Percentiles rank a stretch among this genome's conserved stretches.
Conservation (phyloP, 2,329 filamentous ascomycete species). For the Talaromyces atroroseus region DNA sequence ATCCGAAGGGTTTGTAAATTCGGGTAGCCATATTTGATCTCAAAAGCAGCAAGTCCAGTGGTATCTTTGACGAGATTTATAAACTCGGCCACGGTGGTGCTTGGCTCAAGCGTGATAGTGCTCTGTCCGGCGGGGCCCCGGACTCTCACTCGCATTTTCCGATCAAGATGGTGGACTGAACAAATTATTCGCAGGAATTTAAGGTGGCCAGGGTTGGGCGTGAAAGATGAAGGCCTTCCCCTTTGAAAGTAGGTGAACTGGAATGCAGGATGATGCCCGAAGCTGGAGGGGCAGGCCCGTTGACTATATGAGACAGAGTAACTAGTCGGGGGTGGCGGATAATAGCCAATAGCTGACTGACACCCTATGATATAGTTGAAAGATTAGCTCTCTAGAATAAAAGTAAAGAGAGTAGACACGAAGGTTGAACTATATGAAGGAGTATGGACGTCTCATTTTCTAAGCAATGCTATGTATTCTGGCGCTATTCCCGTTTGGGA, state of each 20-base stretch:
- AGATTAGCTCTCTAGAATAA: too few relatives aligned
- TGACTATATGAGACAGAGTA: not conserved
- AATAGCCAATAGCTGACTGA: not conserved
- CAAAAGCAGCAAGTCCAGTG: constrained; percentile 62
- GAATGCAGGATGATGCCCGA: not conserved
- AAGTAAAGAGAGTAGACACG: not conserved
- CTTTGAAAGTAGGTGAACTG: not conserved
- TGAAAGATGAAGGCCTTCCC: not conserved
- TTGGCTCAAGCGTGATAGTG: constrained; percentile 62
- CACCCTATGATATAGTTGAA: not conserved
- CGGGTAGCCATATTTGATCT: constrained; percentile 81
- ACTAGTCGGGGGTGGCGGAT: not conserved
- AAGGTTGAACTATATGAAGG: not conserved
- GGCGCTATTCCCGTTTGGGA: constrained; percentile 7
- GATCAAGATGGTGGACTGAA: not conserved
- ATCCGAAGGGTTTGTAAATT: constrained; percentile 61
- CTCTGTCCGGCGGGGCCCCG: constrained; percentile 69
- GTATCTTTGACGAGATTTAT: constrained; percentile 46
- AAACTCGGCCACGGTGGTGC: constrained; percentile 49
- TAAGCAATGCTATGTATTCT: not conserved
- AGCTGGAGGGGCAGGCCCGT: constrained; percentile 7
- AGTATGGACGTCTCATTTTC: not conserved
- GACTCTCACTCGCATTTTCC: constrained; percentile 66
- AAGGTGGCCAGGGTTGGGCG: not conserved
- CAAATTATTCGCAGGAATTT: not conserved